Conservation (phyloP, 2,329 filamentous ascomycete genomes). For the Arthrinium puccinioides region DNA sequence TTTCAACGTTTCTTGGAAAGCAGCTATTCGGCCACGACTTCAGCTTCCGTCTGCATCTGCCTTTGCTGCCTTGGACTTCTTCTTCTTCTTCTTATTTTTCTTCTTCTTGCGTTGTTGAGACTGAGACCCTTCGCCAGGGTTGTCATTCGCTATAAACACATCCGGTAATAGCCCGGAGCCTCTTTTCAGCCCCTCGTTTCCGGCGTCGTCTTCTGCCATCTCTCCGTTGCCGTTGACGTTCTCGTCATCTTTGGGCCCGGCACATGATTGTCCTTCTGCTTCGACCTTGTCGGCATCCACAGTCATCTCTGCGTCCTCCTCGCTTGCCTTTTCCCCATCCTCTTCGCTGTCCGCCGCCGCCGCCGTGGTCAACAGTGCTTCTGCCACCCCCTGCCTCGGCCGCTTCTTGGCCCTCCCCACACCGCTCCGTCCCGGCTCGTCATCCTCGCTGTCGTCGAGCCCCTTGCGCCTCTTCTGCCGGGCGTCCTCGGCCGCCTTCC, state of each 20-base stretch:
- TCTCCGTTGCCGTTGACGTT: neutral
- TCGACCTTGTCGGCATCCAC: neutral
- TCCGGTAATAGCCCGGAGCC: too few species aligned
- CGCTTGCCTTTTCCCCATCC: neutral
- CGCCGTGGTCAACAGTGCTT: neutral
- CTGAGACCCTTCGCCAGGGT: neutral
- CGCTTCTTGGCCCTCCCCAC: conserved; percentile 21
- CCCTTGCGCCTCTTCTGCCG: conserved; percentile 13
- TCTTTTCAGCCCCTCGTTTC: neutral
- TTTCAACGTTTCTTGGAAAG: neutral
- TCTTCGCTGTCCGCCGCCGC: neutral
- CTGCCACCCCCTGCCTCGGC: conserved; percentile 7
- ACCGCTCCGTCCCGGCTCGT: conserved; percentile 22
- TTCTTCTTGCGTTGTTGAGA: conserved; percentile 17
- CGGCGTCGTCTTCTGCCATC: neutral
- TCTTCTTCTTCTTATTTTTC: conserved; percentile 17
- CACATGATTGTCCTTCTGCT: neutral
- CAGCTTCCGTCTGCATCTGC: neutral
- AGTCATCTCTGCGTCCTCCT: neutral
- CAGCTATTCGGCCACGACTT: too few species aligned
- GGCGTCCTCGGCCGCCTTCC: conserved; percentile 12
- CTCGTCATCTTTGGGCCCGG: neutral
- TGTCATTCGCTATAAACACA: neutral
- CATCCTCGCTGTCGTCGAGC: conserved; percentile 18
- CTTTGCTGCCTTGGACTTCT: neutral